Conservation (phyloP, 2,329 filamentous ascomycete species). For the Cladobotryum mycophilum region DNA sequence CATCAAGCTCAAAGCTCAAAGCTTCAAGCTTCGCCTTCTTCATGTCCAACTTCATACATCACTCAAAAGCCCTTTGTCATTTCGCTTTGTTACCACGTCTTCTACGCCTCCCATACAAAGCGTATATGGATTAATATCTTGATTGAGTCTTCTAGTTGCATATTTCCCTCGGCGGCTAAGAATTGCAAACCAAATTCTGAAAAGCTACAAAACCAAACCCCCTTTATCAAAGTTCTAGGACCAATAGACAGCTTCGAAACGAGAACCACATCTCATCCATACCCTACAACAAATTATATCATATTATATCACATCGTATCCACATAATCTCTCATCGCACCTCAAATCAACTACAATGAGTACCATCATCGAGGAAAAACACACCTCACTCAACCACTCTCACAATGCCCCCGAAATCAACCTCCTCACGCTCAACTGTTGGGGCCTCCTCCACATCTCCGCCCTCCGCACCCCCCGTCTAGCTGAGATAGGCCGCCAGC, state of each 20-base stretch:
- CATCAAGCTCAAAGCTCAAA: too few species aligned
- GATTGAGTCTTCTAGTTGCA: too few species aligned
- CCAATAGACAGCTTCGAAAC: background rate
- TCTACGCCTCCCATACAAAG: too few species aligned
- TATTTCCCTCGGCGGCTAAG: too few species aligned
- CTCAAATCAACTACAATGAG: background rate
- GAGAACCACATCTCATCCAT: background rate
- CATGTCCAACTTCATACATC: too few species aligned
- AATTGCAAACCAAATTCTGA: too few species aligned
- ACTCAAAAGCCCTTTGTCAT: too few species aligned
- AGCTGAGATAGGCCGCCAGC: constrained; percentile 72
- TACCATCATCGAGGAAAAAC: constrained; percentile 15
- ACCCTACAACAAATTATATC: background rate
- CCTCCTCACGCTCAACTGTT: constrained; percentile 89
- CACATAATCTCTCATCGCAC: background rate
- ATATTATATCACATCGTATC: background rate
- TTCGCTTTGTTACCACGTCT: too few species aligned
- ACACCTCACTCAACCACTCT: background rate
- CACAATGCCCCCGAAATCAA: constrained; percentile 52
- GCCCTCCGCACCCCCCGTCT: constrained; percentile 72
- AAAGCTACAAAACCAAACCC: too few species aligned
- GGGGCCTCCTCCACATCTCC: constrained; percentile 86
- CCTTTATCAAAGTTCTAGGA: too few species aligned
- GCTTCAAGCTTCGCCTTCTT: too few species aligned
- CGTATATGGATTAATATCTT: too few species aligned